Conservation (phyloP, 2,329 filamentous ascomycete genomes). For the Sodiomyces alkalinus region DNA sequence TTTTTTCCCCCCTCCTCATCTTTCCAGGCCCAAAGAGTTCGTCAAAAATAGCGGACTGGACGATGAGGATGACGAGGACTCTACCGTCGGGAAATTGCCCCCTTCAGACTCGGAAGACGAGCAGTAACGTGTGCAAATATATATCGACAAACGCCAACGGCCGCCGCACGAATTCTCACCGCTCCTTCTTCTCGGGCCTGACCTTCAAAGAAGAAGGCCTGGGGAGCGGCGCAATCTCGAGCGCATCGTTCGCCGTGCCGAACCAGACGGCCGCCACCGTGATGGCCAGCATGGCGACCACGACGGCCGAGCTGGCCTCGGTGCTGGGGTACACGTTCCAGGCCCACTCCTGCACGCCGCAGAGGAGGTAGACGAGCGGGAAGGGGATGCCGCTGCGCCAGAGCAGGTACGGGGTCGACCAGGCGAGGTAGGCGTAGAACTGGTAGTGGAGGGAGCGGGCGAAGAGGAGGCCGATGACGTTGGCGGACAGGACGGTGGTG, state of each 20-base stretch:
- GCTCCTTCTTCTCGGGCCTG: constrained; percentile 10
- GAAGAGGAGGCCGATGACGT: constrained; percentile 68
- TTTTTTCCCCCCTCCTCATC: background rate
- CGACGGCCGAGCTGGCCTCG: constrained; percentile 36
- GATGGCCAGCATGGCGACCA: constrained; percentile 54
- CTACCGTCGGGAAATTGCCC: constrained; percentile 71
- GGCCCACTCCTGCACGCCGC: constrained; percentile 73
- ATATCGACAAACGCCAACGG: background rate
- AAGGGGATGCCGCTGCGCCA: constrained; percentile 64
- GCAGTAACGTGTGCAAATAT: constrained; percentile 2
- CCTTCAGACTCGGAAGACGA: constrained; percentile 67
- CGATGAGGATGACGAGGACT: constrained; percentile 62
- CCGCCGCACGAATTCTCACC: too few species aligned
- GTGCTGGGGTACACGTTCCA: constrained; percentile 92
- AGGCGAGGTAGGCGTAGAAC: constrained; percentile 84
- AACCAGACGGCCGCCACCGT: constrained; percentile 51
- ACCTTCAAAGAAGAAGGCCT: constrained; percentile 1
- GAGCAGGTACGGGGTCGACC: constrained; percentile 75
- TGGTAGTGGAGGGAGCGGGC: constrained; percentile 87
- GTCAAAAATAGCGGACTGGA: constrained; percentile 45
- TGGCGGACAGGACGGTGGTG: constrained; percentile 62
- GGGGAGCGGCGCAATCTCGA: constrained; percentile 3
- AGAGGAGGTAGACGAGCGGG: constrained; percentile 50
- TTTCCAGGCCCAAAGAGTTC: constrained; percentile 63
- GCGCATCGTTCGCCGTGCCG: constrained; percentile 31